Base-by-base conservation (phyloP, 2,329 filamentous ascomycete species). In the Fusarium sp. region DNA sequence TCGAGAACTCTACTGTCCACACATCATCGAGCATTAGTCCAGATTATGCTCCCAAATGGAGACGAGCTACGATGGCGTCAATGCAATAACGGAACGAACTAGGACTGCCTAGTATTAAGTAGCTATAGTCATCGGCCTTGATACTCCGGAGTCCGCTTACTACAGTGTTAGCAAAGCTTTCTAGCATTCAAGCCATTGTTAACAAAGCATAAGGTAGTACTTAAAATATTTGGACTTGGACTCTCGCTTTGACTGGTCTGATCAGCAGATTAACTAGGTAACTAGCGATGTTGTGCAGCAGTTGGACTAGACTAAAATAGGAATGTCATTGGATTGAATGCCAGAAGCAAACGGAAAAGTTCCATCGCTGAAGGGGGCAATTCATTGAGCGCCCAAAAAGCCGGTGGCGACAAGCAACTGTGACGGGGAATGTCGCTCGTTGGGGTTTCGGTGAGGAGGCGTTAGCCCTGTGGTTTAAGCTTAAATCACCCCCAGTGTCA, bases 261-360 rank as follows among this genome's bases (percentile, higher is more conserved):
- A 60, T 39, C 35, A 47, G 6, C 35, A 23, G 46, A 63, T 11
- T 20, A 58, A 20, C 43, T 54, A 55, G 40, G 8, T 20, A 58
- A 20, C 43, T 54, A 55, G 40, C 21, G 10, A 61, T 52, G 48
- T 40, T 46, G 21, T 49, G 49, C 45, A 67, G 45, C 14, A 40
- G 18, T 13, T 45, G 15, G 31, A 43, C 64, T 67, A 69, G 55
- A 45, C 67, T 58, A 8, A 29, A 71, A 72, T 27, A 71, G 69
- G 71, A 69, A 72, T 70, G 49, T 33, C 31, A 7, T 14, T 63
- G 52, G 27, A 40, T 42, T 42, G 25, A 17, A 33, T 52, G 29
- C 45, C 18, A 41, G 43, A 45, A 25, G 25, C 27, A 47, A 42
- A 20, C 29, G 37, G 14, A 43, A 40, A 53, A 33, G 27, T 17